These are phyloP conservation scores for Elongisporangium undulatum DNA, from an alignment of 352 stramenopile genomes.

Conservation along the genomic window DNA sequence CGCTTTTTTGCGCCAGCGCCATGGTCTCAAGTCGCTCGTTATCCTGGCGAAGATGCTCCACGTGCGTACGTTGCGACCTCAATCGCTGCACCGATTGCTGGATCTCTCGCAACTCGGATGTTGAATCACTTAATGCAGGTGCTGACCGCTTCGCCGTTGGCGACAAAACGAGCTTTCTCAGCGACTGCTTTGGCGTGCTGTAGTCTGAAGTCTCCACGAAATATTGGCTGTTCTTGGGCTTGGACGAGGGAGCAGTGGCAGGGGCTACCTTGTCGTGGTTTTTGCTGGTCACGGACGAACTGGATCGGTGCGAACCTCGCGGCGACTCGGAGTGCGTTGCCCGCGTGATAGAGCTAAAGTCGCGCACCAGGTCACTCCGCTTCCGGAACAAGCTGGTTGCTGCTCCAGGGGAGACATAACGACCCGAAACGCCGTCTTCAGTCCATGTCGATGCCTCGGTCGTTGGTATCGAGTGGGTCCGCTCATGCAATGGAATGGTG, in stretches of 20 bases:
- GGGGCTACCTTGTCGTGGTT: background rate
- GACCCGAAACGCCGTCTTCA: background rate
- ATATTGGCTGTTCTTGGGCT: background rate
- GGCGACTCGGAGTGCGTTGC: background rate
- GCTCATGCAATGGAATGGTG: background rate
- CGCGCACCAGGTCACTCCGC: background rate
- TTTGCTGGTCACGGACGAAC: background rate
- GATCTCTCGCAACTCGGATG: constrained; percentile 31
- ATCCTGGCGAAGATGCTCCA: constrained; percentile 38
- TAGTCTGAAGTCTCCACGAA: background rate
- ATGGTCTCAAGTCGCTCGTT: constrained; percentile 37
- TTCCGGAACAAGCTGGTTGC: background rate
- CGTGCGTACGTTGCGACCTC: constrained; percentile 41
- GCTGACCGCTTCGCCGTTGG: background rate
- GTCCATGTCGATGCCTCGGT: background rate
- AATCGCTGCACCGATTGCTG: constrained; percentile 49
- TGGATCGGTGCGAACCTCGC: background rate
- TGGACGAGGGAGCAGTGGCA: background rate
- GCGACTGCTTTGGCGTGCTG: background rate
- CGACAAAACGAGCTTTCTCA: background rate
- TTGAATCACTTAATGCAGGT: background rate
- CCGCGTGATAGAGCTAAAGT: background rate
- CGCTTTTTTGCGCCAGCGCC: constrained; percentile 22
- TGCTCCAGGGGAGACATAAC: background rate
- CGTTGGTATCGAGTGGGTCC: background rate